These are phyloP conservation scores for Xylariales sp. DNA, from an alignment of 2,329 filamentous ascomycete species.

Conservation along the genomic window DNA sequence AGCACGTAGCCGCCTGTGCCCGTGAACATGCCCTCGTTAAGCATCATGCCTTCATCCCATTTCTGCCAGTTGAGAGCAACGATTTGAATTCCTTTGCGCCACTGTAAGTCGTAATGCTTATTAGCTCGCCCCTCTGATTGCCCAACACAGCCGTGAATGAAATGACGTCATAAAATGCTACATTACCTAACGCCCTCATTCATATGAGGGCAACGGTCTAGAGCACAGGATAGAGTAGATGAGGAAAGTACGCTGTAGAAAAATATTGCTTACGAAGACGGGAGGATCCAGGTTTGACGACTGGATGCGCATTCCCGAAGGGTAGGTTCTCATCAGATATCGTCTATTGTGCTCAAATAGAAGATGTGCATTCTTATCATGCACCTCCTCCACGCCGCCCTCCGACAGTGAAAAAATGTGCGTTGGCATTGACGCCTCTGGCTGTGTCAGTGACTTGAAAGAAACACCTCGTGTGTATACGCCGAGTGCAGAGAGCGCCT, in stretches of 20 bases:
- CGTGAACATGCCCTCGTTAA: constrained; percentile 92
- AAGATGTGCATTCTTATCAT: constrained; percentile 59
- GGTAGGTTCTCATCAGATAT: constrained; percentile 89
- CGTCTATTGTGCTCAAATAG: constrained; percentile 85
- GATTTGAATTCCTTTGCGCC: constrained; percentile 89
- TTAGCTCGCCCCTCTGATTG: constrained; percentile 22
- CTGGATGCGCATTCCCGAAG: constrained; percentile 81
- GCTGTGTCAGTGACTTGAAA: constrained; percentile 81
- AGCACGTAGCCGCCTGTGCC: constrained; percentile 86
- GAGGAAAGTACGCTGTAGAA: not conserved
- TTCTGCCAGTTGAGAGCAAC: constrained; percentile 95
- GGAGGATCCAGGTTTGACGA: constrained; percentile 90
- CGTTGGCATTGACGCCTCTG: constrained; percentile 72
- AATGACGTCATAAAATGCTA: not conserved
- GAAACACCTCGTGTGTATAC: constrained; percentile 86
- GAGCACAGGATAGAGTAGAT: not conserved
- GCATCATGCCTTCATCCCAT: constrained; percentile 93
- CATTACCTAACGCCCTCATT: not conserved
- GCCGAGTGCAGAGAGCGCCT: constrained; percentile 78
- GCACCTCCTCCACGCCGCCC: constrained; percentile 71
- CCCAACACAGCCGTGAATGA: not conserved
- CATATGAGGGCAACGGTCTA: not conserved
- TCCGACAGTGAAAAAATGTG: constrained; percentile 78
- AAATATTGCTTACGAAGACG: constrained; percentile 62
- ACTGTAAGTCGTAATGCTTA: constrained; percentile 52